A percentile compares a stretch with the other conserved stretches of the same genome.
Evolutionary conservation across 225 moss, liverwort and hornwort species (phyloP).

Genomic region (Marchantia polymorpha): DNA sequence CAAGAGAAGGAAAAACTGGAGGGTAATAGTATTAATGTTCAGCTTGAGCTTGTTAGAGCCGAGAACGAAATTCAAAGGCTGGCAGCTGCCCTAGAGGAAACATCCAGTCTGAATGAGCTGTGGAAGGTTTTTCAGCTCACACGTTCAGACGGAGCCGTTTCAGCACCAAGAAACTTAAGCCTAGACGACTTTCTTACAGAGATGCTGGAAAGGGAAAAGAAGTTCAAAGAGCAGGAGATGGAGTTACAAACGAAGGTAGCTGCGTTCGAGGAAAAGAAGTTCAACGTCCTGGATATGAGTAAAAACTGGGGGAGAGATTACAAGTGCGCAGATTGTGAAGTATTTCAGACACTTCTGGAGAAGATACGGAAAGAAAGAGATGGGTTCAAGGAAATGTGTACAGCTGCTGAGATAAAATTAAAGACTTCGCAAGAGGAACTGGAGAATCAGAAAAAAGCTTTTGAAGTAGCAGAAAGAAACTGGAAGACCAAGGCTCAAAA

Average conservation of each 20-base stretch:
- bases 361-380: conserved; percentile 37
- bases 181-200: conserved; percentile 14
- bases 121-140: conserved; percentile 7
- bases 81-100: conserved; percentile 10
- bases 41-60: conserved; percentile 18
- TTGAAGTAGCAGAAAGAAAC: conserved; percentile 29
- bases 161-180: conserved; percentile 1
- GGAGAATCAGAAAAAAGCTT: conserved; percentile 25
- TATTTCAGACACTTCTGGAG: conserved; percentile 28
- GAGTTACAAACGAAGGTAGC: conserved; percentile 25
- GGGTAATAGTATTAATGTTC: conserved; percentile 10
- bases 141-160: conserved; percentile 18
- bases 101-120: conserved; percentile 23
- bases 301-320: not conserved
- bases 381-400: conserved; percentile 20
- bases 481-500: conserved; percentile 34
- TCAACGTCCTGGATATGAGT: not conserved
- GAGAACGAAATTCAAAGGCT: conserved; percentile 24
- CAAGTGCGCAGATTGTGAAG: conserved; percentile 31
- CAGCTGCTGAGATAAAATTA: conserved; percentile 15
- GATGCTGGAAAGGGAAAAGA: conserved; percentile 15
- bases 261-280: conserved; percentile 20
- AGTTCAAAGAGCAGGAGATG: conserved; percentile 22
- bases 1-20: conserved; percentile 21
- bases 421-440: conserved; percentile 12